Evolutionary conservation across 345 rosid genomes (phyloP).

Genomic region (Hypericum androsaemum): DNA sequence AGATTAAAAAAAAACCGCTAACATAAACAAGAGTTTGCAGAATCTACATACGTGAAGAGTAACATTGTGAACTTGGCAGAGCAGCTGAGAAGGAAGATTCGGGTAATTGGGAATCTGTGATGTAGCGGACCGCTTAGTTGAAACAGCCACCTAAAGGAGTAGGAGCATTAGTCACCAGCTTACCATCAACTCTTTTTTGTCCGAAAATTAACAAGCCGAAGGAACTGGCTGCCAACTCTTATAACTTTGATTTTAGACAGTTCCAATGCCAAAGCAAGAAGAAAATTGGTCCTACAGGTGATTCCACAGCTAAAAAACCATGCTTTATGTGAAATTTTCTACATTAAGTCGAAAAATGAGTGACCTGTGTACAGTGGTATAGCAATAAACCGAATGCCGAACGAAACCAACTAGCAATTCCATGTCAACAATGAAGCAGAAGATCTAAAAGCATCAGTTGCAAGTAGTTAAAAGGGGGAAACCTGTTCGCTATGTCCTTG

Average conservation of each 20-base stretch:
- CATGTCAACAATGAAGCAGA: no score
- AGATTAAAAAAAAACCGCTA: neutral
- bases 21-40: neutral
- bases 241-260: no score
- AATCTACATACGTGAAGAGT: constrained; percentile 56
- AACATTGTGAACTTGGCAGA: constrained; percentile 97
- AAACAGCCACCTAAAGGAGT: constrained; percentile 61
- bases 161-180: neutral
- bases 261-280: neutral
- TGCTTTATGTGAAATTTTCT: no score
- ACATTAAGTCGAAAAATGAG: no score
- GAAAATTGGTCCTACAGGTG: constrained; percentile 5
- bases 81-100: constrained; percentile 78
- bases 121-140: constrained; percentile 82
- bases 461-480: neutral
- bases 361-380: no score
- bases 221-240: no score
- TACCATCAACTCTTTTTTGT: no score
- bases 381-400: no score
- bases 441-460: neutral
- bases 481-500: constrained; percentile 99
- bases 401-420: no score
- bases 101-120: constrained; percentile 94
- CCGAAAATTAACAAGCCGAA: no score
- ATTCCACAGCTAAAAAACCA: no score